Base-by-base conservation (phyloP, 345 rosid species). In the Ricinus communis region DNA sequence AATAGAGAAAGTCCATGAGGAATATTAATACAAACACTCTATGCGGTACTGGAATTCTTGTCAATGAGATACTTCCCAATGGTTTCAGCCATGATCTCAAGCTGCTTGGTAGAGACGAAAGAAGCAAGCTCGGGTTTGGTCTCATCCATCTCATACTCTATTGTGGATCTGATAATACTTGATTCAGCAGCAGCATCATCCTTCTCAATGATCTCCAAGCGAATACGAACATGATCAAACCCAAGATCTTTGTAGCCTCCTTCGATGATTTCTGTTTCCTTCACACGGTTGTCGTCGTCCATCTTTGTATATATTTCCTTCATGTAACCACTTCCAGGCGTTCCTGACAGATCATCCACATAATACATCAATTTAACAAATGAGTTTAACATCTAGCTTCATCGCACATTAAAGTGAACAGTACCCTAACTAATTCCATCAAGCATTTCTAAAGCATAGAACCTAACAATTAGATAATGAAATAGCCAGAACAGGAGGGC, bases 161-260 rank as follows among this genome's bases (percentile, higher is more conserved):
- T 8, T 0, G 78, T 51, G 24, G 83, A 79, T 62, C 55, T 68
- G 3, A 83, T 45, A 24, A 75, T 53, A 9, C 43, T 25, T 33
- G 86, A 75, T 50, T 72, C 68, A 0, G 47, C 69, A n/a, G n/a
- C n/a, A n/a, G n/a, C n/a, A n/a, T n/a, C n/a, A 69, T 76, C 87
- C 27, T 72, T 79, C 80, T 84, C 83, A 14, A 71, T n/a, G n/a
- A 81, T 77, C 55, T 84, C 87, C 45, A 77, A 41, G 4, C 78
- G 74, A 49, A 38, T 0, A 8, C 64, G 71, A 22, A 19, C 19
- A 21, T 10, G 2, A 62, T 81, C 78, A 24, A 79, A 58, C 0
- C 87, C 87, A 4, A 74, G 54, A 14, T 19, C 83, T 54, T 18
- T 74, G 64, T 22, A 24, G 4, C 77, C 85, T 30, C 85, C 87